These are phyloP conservation scores for Ilex aquifolium DNA, from an alignment of 257 asterid species.

Conservation along the genomic window DNA sequence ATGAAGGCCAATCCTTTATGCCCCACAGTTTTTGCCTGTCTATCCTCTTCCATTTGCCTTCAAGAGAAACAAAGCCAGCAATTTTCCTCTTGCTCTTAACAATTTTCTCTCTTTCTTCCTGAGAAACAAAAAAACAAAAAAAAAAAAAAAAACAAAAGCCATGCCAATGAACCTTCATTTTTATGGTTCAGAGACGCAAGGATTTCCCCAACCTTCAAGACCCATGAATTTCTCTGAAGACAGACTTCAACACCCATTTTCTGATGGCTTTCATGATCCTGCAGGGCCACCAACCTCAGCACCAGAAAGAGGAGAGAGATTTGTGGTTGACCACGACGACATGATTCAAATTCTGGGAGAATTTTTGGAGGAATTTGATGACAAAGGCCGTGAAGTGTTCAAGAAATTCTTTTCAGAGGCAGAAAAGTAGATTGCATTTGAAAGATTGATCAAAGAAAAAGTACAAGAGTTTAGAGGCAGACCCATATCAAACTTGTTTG, in stretches of 20 bases:
- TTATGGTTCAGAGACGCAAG: background rate
- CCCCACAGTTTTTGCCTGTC: no score
- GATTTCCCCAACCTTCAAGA: background rate
- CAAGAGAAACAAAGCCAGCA: no score
- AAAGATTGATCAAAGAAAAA: conserved; percentile 5
- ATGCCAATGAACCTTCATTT: background rate
- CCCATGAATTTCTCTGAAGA: conserved; percentile 1
- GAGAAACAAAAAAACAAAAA: background rate
- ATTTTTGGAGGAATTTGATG: conserved; percentile 18
- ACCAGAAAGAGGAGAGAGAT: background rate
- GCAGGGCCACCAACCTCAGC: background rate
- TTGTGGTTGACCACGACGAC: background rate
- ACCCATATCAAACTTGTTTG: conserved; percentile 12
- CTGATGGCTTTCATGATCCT: background rate
- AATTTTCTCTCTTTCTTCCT: background rate
- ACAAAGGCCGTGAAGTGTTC: conserved; percentile 20
- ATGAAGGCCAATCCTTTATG: no score
- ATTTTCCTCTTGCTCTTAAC: no score
- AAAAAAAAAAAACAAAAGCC: background rate
- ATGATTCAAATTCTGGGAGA: conserved; percentile 3
- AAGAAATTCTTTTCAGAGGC: conserved; percentile 19
- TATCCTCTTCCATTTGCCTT: no score
- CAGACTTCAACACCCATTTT: background rate
- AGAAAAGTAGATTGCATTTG: conserved; percentile 12
- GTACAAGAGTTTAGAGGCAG: conserved; percentile 11